Conservation (phyloP, 768 basidiomycete genomes). For the Amanita molliuscula region DNA sequence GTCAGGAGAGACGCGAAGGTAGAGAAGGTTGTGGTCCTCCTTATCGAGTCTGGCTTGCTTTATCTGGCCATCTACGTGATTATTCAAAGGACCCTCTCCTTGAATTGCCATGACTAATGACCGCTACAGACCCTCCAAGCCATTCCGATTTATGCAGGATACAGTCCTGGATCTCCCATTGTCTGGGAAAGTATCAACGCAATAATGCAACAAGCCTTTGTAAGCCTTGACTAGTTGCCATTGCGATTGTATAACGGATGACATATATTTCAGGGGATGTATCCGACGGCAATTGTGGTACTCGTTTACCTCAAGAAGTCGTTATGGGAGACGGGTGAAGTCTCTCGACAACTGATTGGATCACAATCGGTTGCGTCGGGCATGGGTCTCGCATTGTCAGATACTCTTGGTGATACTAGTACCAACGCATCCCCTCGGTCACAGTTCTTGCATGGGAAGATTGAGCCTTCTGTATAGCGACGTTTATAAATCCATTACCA, state of each 20-base stretch:
- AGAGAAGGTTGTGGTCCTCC: slow-evolving; percentile 17
- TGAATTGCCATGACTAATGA: neutral
- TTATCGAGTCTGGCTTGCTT: slow-evolving; percentile 18
- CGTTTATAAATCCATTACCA: too few species aligned
- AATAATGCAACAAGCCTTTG: slow-evolving; percentile 19
- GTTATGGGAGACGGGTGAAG: slow-evolving; percentile 2
- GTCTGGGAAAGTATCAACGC: slow-evolving; percentile 19
- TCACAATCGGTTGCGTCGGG: neutral
- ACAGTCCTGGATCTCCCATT: slow-evolving; percentile 13
- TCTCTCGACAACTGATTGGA: neutral
- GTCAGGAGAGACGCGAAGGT: slow-evolving; percentile 16
- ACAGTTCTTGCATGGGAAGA: neutral
- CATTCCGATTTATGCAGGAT: slow-evolving; percentile 18
- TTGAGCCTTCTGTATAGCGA: too few species aligned
- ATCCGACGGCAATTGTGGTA: slow-evolving; percentile 1
- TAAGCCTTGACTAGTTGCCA: slow-evolving; percentile 4
- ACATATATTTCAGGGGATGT: slow-evolving; percentile 1
- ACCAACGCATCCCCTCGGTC: neutral
- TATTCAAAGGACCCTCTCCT: neutral
- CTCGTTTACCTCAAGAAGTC: slow-evolving; percentile 3
- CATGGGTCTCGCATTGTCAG: neutral
- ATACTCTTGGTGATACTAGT: neutral
- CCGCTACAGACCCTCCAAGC: slow-evolving; percentile 17
- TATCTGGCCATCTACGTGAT: slow-evolving; percentile 19
- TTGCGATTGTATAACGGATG: neutral